A percentile compares a stretch with the other conserved stretches of the same genome.
Conservation (phyloP, 495 filamentous ascomycete species). For the Penicilliopsis zonata region DNA sequence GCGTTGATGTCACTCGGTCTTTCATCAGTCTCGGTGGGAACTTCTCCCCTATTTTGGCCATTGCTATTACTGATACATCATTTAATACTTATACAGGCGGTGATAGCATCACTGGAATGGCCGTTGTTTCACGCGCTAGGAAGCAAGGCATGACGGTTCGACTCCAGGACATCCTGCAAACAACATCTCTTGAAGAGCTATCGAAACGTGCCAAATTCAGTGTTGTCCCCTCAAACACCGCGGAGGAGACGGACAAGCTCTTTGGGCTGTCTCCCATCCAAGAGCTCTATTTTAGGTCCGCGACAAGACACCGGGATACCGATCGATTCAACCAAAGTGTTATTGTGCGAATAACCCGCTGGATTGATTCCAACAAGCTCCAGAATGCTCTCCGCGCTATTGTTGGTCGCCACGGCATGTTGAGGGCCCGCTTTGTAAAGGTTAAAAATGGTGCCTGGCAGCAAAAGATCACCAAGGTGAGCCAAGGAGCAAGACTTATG, state of each 20-base stretch:
- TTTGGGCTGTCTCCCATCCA: slow-evolving; percentile 43
- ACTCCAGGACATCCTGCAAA: slow-evolving; percentile 25
- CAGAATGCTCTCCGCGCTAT: slow-evolving; percentile 43
- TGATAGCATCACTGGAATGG: slow-evolving; percentile 34
- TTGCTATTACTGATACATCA: slow-evolving; percentile 10
- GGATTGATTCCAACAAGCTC: slow-evolving; percentile 36
- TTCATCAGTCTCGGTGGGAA: slow-evolving; percentile 32
- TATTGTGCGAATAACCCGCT: slow-evolving; percentile 42
- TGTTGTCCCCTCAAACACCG: slow-evolving; percentile 6
- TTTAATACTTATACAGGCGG: slow-evolving; percentile 23
- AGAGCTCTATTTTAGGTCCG: slow-evolving; percentile 32
- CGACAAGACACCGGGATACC: slow-evolving; percentile 30
- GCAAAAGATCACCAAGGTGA: slow-evolving; percentile 25
- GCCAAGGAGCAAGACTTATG: background rate
- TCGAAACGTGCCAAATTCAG: slow-evolving; percentile 17
- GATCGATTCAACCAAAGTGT: slow-evolving; percentile 62
- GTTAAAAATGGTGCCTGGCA: slow-evolving; percentile 23
- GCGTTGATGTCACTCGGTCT: slow-evolving; percentile 26
- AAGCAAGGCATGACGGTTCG: slow-evolving; percentile 23
- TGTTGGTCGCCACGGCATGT: slow-evolving; percentile 55
- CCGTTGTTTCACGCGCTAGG: slow-evolving; percentile 27
- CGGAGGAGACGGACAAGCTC: slow-evolving; percentile 26
- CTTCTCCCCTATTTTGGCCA: slow-evolving; percentile 5
- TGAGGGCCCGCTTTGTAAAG: slow-evolving; percentile 48
- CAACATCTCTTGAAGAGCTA: slow-evolving; percentile 22